Conservation (phyloP, 345 rosid species). For the Citrus reticulata region DNA sequence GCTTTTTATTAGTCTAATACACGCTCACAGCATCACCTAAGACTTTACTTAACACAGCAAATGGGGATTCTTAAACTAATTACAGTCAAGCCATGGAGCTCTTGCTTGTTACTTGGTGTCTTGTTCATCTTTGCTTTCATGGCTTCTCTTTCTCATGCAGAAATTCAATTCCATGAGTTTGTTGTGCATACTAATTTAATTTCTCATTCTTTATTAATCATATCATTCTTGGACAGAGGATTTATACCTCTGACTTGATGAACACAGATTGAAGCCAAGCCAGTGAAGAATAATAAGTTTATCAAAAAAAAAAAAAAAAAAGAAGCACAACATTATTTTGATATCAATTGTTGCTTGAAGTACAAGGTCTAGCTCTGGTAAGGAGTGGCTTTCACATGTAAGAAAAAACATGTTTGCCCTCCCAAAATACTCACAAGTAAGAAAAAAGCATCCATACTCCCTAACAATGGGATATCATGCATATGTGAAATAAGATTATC, state of each 20-base stretch:
- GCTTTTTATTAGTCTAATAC: not conserved
- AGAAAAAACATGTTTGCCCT: too few species aligned
- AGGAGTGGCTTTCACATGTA: too few species aligned
- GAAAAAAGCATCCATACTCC: too few species aligned
- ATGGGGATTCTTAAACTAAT: slow-evolving; percentile 24
- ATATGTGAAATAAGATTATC: slow-evolving; percentile 17
- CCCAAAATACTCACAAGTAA: too few species aligned
- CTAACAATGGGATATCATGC: too few species aligned
- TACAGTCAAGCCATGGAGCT: slow-evolving; percentile 12
- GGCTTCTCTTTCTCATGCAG: slow-evolving; percentile 42
- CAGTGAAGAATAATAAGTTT: slow-evolving; percentile 39
- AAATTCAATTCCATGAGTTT: slow-evolving; percentile 69
- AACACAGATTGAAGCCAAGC: slow-evolving; percentile 50
- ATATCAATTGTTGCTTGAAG: too few species aligned
- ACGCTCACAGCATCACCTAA: not conserved
- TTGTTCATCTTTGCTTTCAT: slow-evolving; percentile 30
- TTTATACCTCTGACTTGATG: slow-evolving; percentile 1
- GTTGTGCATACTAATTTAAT: slow-evolving; percentile 38
- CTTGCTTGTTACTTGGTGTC: slow-evolving; percentile 20
- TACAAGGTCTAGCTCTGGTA: too few species aligned
- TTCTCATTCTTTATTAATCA: not conserved
- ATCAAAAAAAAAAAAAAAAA: too few species aligned
- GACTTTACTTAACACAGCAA: not conserved
- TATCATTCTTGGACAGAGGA: not conserved
- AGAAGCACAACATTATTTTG: too few species aligned